Percentiles rank a stretch among this genome's conserved stretches.
Evolutionary conservation across 345 rosid species (phyloP).

Genomic region (Adansonia digitata): DNA sequence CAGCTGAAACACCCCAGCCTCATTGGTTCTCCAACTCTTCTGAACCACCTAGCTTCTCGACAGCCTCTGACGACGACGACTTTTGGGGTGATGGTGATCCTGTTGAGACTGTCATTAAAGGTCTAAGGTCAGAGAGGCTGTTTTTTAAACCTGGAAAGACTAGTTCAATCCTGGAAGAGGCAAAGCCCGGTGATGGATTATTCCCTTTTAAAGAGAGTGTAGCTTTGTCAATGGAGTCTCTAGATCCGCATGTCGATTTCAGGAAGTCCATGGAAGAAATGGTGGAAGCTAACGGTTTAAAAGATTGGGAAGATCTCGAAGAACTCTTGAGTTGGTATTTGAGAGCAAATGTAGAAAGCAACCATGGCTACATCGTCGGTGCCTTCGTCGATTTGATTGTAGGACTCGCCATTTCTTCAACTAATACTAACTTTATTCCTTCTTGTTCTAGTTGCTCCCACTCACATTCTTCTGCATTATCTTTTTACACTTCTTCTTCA

Average conservation of each 20-base stretch:
- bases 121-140: conserved; percentile 51
- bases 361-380: conserved; percentile 62
- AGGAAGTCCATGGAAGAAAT: conserved; percentile 88
- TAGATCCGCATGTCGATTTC: conserved; percentile 71
- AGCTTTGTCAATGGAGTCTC: conserved; percentile 61
- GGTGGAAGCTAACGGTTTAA: conserved; percentile 68
- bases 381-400: conserved; percentile 80
- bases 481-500: conserved; percentile 43
- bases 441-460: conserved; percentile 43
- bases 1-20: conserved; percentile 11
- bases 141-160: conserved; percentile 72
- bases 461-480: conserved; percentile 48
- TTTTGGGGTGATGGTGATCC: conserved; percentile 19
- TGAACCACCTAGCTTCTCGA: conserved; percentile 39
- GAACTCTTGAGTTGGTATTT: conserved; percentile 66
- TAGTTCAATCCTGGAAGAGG: conserved; percentile 52
- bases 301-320: conserved; percentile 65
- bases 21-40: conserved; percentile 28
- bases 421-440: conserved; percentile 23
- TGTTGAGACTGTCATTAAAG: conserved; percentile 48
- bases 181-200: conserved; percentile 9
- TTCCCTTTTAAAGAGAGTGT: conserved; percentile 41
- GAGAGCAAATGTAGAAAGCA: conserved; percentile 56
- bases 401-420: conserved; percentile 31
- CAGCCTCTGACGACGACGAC: conserved; percentile 28